Evolutionary conservation across 192 early-diverging fungal genomes (phyloP), one percentile per base, ranked within the genome.

Genomic region (Podila clonocystis): DNA sequence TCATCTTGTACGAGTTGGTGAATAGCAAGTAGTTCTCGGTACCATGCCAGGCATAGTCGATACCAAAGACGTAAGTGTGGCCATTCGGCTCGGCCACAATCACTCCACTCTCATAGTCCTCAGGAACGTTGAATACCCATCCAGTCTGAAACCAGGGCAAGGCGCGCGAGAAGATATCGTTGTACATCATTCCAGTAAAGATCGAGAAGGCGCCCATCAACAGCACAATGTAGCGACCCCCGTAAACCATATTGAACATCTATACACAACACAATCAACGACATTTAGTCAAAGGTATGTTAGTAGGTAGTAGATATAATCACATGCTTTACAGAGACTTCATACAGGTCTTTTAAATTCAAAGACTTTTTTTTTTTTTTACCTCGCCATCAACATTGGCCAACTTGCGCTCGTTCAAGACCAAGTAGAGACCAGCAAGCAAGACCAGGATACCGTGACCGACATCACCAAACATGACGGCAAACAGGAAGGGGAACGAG

Each of bases 1-100:
- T 99, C 98, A 99, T 99, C 90, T 99, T 99, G 90, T 99, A 99
- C 62, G 97, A 98, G 87, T 99, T 99, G 60, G 92, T 90, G 76
- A 99, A 99, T 55, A 99, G 71, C 61, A 99, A 91, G 74, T 85
- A 91, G 88, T 99, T 99, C 52, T 97, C 95, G 12, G 96, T 88
- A 48, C 91, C 92, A 67, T 97, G 94, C 98, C 98, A 99, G 11
- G 93, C 60, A 38, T 80, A 80, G 15, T 80, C 77, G 33, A 80
- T 80, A 65, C 77, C 77, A 29, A 80, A 80, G 3, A 65, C 61
- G 30, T 80, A 80, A 20, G 62, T 90, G 41, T 80, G 70, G 13
- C 84, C 83, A 33, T 85, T 86, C 66, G 87, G 88, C n/a, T 91
- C 76, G 1, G 87, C 89, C 41, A 95, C 85, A 33, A 89, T 84